Evolutionary conservation across 352 stramenopile genomes (phyloP).

Genomic region (Globisporangium okanoganense): DNA sequence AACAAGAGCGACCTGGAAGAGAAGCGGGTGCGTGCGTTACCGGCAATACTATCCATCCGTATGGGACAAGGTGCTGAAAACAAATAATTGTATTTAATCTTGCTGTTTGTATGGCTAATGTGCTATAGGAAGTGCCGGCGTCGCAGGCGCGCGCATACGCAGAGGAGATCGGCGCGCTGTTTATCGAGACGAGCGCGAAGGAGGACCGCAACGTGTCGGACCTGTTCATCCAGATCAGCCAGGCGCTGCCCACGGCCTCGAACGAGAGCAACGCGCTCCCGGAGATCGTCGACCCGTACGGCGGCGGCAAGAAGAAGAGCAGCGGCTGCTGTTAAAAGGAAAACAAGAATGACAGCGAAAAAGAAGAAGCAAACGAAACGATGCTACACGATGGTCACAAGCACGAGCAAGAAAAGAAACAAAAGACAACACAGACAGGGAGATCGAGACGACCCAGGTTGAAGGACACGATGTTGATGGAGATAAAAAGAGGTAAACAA

Average conservation of each 20-base stretch:
- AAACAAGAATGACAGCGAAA: no score
- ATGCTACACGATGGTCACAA: no score
- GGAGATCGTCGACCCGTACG: conserved; percentile 85
- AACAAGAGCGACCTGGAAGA: conserved; percentile 94
- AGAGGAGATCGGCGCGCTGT: conserved; percentile 90
- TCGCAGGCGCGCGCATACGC: conserved; percentile 87
- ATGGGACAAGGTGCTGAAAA: no score
- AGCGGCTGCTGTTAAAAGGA: conserved; percentile 63
- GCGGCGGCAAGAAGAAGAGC: conserved; percentile 79
- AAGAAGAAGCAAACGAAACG: no score
- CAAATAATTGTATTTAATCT: no score
- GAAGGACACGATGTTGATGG: not conserved
- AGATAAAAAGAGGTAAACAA: not conserved
- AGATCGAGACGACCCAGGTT: not conserved
- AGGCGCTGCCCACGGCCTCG: conserved; percentile 66
- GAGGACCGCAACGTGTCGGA: conserved; percentile 92
- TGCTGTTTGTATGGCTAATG: not conserved
- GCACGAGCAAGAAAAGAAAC: not conserved
- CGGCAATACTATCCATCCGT: no score
- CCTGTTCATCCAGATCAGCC: conserved; percentile 91
- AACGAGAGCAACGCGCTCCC: conserved; percentile 79
- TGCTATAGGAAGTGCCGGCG: conserved; percentile 77
- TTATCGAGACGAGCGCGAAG: conserved; percentile 94
- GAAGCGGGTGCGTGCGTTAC: conserved; percentile 50
- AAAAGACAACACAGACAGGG: not conserved